phyloP scores from a whole-genome alignment of 1,284 basidiomycete genomes.

The Trametes versicolor region DNA sequence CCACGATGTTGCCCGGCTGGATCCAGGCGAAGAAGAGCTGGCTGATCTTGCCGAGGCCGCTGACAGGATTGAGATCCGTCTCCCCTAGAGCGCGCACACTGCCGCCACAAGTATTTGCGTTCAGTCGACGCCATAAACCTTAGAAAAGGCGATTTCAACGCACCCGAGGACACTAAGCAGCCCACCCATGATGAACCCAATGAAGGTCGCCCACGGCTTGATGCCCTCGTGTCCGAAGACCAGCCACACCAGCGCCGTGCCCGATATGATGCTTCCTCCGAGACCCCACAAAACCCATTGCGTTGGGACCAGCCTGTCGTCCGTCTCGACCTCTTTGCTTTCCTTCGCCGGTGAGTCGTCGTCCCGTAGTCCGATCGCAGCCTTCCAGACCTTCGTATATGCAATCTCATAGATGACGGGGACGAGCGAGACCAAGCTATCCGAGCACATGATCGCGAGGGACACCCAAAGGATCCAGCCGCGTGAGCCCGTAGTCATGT shows the following conservation, averaged over 20 bases:
- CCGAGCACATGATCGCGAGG: slow-evolving; percentile 94
- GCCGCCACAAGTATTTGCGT: slow-evolving; percentile 17
- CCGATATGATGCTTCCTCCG: slow-evolving; percentile 67
- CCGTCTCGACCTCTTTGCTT: slow-evolving; percentile 80
- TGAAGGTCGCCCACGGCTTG: slow-evolving; percentile 91
- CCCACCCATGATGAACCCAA: slow-evolving; percentile 87
- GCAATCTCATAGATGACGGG: slow-evolving; percentile 67
- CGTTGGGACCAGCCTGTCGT: slow-evolving; percentile 83
- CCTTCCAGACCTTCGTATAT: slow-evolving; percentile 37
- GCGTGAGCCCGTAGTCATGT: slow-evolving; percentile 85
- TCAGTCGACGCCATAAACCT: slow-evolving; percentile 4
- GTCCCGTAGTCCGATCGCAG: slow-evolving; percentile 21
- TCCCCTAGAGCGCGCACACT: slow-evolving; percentile 93
- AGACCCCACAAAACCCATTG: slow-evolving; percentile 84
- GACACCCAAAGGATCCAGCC: slow-evolving; percentile 97
- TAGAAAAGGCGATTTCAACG: slow-evolving; percentile 39
- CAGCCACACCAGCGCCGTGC: slow-evolving; percentile 84
- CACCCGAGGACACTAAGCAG: slow-evolving; percentile 90
- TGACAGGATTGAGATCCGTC: slow-evolving; percentile 94
- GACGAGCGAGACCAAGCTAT: slow-evolving; percentile 86
- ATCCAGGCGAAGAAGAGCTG: slow-evolving; percentile 95
- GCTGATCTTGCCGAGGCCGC: slow-evolving; percentile 94
- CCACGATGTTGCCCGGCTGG: slow-evolving; percentile 94
- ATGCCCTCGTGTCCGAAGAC: slow-evolving; percentile 93
- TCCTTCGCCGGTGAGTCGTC: slow-evolving; percentile 45